A percentile compares a stretch with the other conserved stretches of the same genome.
Conservation (phyloP, 805 yeast genomes). For the Candida coleopterorum region DNA sequence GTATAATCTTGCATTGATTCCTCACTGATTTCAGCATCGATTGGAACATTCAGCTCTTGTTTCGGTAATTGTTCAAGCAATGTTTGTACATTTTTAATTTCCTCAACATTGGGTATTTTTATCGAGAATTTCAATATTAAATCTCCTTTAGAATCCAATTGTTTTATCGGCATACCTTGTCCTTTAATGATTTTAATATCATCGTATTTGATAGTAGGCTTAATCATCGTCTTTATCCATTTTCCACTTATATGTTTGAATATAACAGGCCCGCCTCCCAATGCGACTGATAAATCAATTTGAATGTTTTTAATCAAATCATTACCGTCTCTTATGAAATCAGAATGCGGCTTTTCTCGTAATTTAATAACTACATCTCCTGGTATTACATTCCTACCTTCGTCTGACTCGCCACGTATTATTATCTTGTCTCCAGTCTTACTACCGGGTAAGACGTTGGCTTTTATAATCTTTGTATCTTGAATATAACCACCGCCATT, state of each 20-base stretch:
- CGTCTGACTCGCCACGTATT: conserved; percentile 61
- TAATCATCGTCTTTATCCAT: background rate
- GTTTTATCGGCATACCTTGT: conserved; percentile 57
- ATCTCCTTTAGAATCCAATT: conserved; percentile 21
- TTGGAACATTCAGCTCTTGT: background rate
- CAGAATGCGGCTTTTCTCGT: conserved; percentile 34
- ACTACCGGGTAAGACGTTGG: conserved; percentile 55
- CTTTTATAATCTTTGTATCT: conserved; percentile 46
- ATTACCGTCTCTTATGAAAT: conserved; percentile 38
- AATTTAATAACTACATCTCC: conserved; percentile 65
- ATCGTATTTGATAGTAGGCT: conserved; percentile 39
- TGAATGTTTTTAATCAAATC: conserved; percentile 42
- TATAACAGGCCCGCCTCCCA: conserved; percentile 45
- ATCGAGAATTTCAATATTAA: conserved; percentile 38
- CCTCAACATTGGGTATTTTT: conserved; percentile 23
- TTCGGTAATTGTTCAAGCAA: conserved; percentile 8
- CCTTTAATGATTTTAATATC: conserved; percentile 45
- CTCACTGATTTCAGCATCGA: background rate
- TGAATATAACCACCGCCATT: conserved; percentile 40
- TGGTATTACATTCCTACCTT: conserved; percentile 52
- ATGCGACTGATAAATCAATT: conserved; percentile 49
- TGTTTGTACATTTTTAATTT: conserved; percentile 3
- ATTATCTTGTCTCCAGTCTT: conserved; percentile 47
- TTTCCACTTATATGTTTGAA: background rate
- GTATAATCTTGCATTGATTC: background rate